Conservation (phyloP, 306 rosid genomes). For the Luffa acutangula region DNA sequence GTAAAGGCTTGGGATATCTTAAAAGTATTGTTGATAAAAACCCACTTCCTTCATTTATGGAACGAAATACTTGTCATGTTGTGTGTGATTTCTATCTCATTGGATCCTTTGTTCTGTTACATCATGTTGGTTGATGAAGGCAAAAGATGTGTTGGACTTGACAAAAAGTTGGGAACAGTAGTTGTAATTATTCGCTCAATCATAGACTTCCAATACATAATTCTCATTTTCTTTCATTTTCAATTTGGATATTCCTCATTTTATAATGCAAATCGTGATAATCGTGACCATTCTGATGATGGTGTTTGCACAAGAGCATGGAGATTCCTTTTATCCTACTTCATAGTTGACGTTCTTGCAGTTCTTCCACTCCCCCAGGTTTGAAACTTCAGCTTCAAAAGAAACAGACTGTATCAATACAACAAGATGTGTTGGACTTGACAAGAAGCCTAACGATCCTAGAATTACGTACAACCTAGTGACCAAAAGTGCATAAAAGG, state of each 20-base stretch:
- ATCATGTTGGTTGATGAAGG: background rate
- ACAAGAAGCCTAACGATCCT: no score
- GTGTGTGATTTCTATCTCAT: conserved; percentile 5
- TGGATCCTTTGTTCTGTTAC: conserved; percentile 14
- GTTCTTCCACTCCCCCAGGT: conserved; percentile 15
- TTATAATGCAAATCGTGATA: background rate
- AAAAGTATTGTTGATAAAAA: background rate
- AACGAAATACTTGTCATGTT: background rate
- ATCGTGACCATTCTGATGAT: no score
- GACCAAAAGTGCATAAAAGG: no score
- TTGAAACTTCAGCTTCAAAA: background rate
- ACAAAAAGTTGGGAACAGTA: background rate
- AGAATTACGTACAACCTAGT: no score
- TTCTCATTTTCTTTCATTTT: background rate
- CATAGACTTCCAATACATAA: background rate
- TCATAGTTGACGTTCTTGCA: background rate
- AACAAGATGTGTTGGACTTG: no score
- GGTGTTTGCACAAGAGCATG: background rate
- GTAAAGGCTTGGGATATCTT: background rate
- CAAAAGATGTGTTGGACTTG: background rate
- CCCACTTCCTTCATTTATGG: background rate
- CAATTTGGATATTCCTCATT: background rate
- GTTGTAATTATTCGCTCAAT: background rate
- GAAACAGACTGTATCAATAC: background rate
- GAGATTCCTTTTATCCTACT: background rate